phyloP scores from a whole-genome alignment of 192 early-diverging fungal species.

The Coemansia sp. region DNA sequence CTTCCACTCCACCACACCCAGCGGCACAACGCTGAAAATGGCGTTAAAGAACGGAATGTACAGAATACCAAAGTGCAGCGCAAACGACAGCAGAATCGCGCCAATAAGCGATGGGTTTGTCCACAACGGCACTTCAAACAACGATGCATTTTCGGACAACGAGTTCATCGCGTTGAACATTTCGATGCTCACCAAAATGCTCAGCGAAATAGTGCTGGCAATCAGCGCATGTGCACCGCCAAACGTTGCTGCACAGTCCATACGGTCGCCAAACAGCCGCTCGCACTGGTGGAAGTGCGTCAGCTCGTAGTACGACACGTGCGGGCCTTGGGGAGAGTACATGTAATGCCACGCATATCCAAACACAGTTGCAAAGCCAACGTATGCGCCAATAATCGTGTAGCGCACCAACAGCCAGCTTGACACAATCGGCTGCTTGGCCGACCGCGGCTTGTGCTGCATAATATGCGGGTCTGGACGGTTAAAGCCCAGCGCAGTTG shows the following conservation, averaged over 20 bases:
- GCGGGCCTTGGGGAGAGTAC: conserved; percentile 85
- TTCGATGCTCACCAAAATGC: conserved; percentile 94
- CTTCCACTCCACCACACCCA: conserved; percentile 87
- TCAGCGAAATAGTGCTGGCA: conserved; percentile 94
- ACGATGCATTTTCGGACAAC: conserved; percentile 91
- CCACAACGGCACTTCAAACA: conserved; percentile 90
- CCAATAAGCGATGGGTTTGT: conserved; percentile 84
- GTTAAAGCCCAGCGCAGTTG: conserved; percentile 97
- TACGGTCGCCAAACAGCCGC: conserved; percentile 73
- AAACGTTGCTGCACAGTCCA: conserved; percentile 89
- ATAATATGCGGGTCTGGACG: conserved; percentile 97
- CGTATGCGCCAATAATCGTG: conserved; percentile 86
- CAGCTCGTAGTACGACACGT: conserved; percentile 84
- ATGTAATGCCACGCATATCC: conserved; percentile 99
- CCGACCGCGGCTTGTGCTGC: conserved; percentile 80
- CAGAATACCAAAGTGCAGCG: conserved; percentile 91
- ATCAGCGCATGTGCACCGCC: conserved; percentile 69
- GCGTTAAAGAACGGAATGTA: conserved; percentile 95
- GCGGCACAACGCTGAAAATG: conserved; percentile 86
- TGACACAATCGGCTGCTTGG: conserved; percentile 85
- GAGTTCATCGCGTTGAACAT: conserved; percentile 99
- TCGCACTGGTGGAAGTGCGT: conserved; percentile 92
- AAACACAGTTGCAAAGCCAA: conserved; percentile 90
- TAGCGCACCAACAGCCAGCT: conserved; percentile 96
- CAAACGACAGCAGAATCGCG: conserved; percentile 84